Conservation (phyloP, 441 rosid genomes). For the Mallotus repandus region DNA sequence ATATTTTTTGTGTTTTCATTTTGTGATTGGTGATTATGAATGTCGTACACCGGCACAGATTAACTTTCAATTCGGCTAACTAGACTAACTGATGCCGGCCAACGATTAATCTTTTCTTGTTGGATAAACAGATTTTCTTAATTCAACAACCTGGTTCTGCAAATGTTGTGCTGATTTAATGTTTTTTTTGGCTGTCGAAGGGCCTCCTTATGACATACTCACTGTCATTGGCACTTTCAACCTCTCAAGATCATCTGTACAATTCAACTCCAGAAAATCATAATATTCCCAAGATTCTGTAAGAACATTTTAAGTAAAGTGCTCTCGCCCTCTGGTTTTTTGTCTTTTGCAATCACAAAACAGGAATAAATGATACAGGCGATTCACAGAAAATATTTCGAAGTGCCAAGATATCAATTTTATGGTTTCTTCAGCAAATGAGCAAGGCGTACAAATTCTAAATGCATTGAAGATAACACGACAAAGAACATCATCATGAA, state of each 20-base stretch:
- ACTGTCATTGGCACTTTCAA: background rate
- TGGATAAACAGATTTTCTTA: background rate
- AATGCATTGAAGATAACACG: background rate
- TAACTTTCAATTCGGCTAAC: background rate
- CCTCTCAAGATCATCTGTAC: background rate
- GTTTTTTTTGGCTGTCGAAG: no score
- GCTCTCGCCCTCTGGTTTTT: background rate
- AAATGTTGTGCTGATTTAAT: background rate
- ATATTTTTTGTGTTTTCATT: background rate
- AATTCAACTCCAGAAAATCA: background rate
- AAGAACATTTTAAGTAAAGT: background rate
- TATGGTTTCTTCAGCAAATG: background rate
- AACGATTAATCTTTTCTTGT: background rate
- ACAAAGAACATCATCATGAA: background rate
- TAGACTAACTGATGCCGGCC: no score
- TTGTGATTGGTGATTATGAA: background rate
- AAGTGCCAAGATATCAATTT: background rate
- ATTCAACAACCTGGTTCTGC: background rate
- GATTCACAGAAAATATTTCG: background rate
- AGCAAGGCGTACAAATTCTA: background rate
- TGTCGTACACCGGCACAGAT: background rate
- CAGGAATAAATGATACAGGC: background rate
- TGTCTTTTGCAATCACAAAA: background rate
- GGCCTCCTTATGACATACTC: no score
- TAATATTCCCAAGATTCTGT: background rate